Base-by-base conservation (phyloP, 1,139 yeast genomes). In the Nakaseomyces uthaithaninus region DNA sequence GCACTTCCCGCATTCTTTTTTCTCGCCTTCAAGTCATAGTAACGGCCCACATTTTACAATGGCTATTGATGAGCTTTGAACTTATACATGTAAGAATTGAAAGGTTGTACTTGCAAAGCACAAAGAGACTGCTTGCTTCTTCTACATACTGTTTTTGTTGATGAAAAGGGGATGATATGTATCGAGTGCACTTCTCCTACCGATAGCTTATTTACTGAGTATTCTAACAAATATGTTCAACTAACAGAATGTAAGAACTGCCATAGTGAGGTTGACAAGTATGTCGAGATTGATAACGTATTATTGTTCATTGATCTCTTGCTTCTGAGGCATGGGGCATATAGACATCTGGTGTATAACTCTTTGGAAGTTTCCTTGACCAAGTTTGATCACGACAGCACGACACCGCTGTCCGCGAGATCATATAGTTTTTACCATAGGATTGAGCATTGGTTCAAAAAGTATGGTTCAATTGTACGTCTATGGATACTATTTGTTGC, bases 271-370 rank as follows among this genome's bases (percentile, higher is more conserved):
- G 94, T 91, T 1, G 99, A 91, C 62, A 82, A 83, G 58, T 91
- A 93, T 62, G 81, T 91, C 30, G 99, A 91, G 57, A 82, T 79
- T 50, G 99, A 91, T 59, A 74, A 77, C 41, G 94, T 89, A 16
- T 66, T 91, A 1, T 65, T 91, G 22, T 83, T 86, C 55, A 78
- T 93, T 27, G 98, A 93, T 55, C 69, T 89, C 34, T 64, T 91
- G 41, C 70, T 91, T 11, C 65, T 91, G 48, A 85, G 87, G 56
- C 89, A 93, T 3, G 93, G 80, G 51, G 97, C 96, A 0, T 89
- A 86, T 52, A 71, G 94, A 38, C 99, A 93, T 59, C 64, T 91
- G 45, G 85, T 91, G 3, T 89, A 75, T 65, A 91, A 91, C 52
- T 66, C 74, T 11, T 64, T 77, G n/a, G 79, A 65, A 45, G 36